phyloP scores from a whole-genome alignment of 768 basidiomycete species.

The Mrakia frigida region DNA sequence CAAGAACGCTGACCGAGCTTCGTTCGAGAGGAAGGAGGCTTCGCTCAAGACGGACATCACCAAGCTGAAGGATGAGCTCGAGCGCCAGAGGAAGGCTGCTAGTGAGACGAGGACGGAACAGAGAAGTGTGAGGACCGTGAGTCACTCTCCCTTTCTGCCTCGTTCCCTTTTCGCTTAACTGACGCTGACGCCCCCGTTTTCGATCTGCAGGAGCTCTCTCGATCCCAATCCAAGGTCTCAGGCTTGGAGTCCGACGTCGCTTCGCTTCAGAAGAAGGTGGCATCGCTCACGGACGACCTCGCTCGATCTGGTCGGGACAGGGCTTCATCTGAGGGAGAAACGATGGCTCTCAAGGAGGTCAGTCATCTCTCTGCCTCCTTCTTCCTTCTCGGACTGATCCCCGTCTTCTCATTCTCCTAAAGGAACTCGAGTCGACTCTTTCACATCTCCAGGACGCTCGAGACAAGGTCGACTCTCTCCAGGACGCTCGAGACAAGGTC shows the following conservation, averaged over 20 bases:
- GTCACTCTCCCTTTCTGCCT: not conserved
- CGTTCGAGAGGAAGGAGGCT: constrained; percentile 8
- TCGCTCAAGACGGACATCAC: not conserved
- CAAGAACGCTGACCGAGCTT: not conserved
- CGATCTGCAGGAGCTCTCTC: not conserved
- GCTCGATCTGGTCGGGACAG: not conserved
- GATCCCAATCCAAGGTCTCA: not conserved
- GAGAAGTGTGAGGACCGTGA: not conserved
- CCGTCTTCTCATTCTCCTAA: not conserved
- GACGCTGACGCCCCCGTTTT: not conserved
- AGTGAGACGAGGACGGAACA: constrained; percentile 11
- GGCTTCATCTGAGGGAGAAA: constrained; percentile 32
- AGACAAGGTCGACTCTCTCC: constrained; percentile 20
- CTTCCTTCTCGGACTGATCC: not conserved
- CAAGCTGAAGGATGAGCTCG: constrained; percentile 12
- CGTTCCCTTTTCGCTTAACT: not conserved
- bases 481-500: too few species aligned
- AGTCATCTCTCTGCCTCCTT: not conserved
- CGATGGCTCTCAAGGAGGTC: constrained; percentile 43
- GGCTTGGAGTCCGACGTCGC: constrained; percentile 5
- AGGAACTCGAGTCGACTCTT: constrained; percentile 4
- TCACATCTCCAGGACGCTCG: constrained; percentile 10
- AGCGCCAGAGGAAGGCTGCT: not conserved
- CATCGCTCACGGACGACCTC: constrained; percentile 6
- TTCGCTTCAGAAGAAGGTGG: constrained; percentile 9